Percentiles rank a stretch among this genome's conserved stretches.
Evolutionary conservation across 306 rosid species (phyloP).

Genomic region (Corylus heterophylla): DNA sequence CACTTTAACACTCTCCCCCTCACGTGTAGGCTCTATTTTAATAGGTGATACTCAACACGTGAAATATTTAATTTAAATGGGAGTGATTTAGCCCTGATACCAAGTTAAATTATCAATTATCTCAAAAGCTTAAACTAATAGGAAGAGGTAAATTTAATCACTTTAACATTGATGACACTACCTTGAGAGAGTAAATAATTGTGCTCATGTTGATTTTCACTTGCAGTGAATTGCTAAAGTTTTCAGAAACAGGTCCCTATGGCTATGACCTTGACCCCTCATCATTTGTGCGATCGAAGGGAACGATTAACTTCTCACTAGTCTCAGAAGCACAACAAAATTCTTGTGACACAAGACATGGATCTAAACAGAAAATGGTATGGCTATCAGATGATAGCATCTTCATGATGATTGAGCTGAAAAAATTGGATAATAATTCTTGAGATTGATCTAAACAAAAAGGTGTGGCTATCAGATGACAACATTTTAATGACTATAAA

Average conservation of each 20-base stretch:
- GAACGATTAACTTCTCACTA: constrained; percentile 31
- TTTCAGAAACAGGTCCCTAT: constrained; percentile 30
- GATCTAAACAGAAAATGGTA: constrained; percentile 36
- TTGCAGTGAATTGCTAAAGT: constrained; percentile 45
- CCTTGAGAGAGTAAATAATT: constrained; percentile 8
- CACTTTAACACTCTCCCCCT: too few species aligned
- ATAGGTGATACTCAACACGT: too few species aligned
- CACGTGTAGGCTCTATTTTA: too few species aligned
- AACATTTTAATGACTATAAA: not conserved
- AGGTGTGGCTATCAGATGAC: not conserved
- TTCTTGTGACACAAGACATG: constrained; percentile 23
- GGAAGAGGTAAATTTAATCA: too few species aligned
- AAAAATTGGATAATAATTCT: not conserved
- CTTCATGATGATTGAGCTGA: not conserved
- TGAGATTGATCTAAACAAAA: not conserved
- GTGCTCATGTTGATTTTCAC: constrained; percentile 13
- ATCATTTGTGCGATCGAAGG: constrained; percentile 38
- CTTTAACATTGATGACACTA: not conserved
- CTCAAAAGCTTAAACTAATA: too few species aligned
- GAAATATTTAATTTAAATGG: too few species aligned
- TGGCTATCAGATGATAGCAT: not conserved
- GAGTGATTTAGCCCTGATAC: too few species aligned
- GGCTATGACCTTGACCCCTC: constrained; percentile 32
- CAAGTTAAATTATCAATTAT: too few species aligned
- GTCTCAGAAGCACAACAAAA: constrained; percentile 33